Evolutionary conservation across 2,329 filamentous ascomycete species (phyloP).

Genomic region (Achaetomium macrosporum): DNA sequence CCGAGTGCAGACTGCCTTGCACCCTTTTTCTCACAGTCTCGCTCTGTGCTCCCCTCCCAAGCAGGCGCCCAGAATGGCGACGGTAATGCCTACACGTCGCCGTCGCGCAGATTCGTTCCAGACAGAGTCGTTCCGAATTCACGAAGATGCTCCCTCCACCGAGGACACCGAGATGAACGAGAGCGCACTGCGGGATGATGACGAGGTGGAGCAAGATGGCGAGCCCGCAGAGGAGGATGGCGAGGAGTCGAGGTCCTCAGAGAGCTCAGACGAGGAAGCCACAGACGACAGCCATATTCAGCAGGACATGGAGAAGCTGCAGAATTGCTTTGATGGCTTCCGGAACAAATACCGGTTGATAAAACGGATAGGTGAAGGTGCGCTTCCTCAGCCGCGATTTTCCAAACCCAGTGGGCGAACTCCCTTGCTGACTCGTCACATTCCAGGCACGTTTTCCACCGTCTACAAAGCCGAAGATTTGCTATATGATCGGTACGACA

Average conservation of each 20-base stretch:
- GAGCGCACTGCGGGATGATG: constrained; percentile 28
- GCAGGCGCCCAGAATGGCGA: constrained; percentile 17
- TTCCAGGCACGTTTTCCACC: constrained; percentile 86
- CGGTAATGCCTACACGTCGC: constrained; percentile 23
- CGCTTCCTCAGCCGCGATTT: constrained; percentile 3
- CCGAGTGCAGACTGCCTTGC: background rate
- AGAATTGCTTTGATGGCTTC: constrained; percentile 77
- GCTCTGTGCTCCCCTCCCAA: background rate
- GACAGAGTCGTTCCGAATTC: constrained; percentile 42
- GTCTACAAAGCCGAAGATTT: constrained; percentile 98
- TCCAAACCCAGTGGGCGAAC: background rate
- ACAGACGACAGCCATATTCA: constrained; percentile 65
- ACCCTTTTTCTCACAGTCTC: constrained; percentile 6
- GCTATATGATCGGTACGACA: constrained; percentile 73
- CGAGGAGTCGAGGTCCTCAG: constrained; percentile 39
- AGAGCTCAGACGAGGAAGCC: constrained; percentile 54
- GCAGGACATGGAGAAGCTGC: constrained; percentile 82
- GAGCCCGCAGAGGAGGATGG: constrained; percentile 31
- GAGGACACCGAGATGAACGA: constrained; percentile 47
- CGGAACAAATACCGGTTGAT: constrained; percentile 80
- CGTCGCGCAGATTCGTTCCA: constrained; percentile 37
- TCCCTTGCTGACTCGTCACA: background rate
- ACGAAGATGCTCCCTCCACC: constrained; percentile 43
- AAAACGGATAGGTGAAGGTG: constrained; percentile 95
- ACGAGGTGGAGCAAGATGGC: constrained; percentile 31